These are phyloP conservation scores for Crassisporium funariophilum DNA, from an alignment of 768 basidiomycete genomes.

Conservation along the genomic window DNA sequence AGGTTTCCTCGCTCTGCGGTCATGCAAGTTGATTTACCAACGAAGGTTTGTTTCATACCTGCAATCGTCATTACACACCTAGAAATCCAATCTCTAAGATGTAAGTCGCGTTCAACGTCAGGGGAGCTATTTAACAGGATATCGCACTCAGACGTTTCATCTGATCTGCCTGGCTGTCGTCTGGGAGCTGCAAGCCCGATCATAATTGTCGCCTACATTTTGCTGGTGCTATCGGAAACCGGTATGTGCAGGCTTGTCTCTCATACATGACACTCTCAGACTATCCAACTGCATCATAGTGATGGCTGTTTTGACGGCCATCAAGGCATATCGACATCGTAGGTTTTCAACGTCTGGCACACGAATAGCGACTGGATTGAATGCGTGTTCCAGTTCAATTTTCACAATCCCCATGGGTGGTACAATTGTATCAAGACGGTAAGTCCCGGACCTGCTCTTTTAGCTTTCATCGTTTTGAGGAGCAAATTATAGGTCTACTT, in stretches of 20 bases:
- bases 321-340: conserved; percentile 42
- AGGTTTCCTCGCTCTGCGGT: neutral
- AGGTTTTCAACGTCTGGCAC: conserved; percentile 15
- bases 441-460: neutral
- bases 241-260: conserved; percentile 27
- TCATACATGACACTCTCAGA: neutral
- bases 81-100: conserved; percentile 36
- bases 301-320: conserved; percentile 37
- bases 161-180: conserved; percentile 32
- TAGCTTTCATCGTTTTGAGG: neutral
- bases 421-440: conserved; percentile 44
- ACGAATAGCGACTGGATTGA: neutral
- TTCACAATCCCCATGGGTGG: conserved; percentile 37
- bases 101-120: conserved; percentile 20
- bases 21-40: neutral
- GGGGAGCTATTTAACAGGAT: too few species aligned
- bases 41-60: conserved; percentile 34
- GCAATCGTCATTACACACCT: conserved; percentile 32
- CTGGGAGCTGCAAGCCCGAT: conserved; percentile 35
- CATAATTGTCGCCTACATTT: conserved; percentile 40
- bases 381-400: conserved; percentile 29
- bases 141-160: conserved; percentile 20
- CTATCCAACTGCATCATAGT: conserved; percentile 23
- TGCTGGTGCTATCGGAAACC: conserved; percentile 41
- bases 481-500: conserved; percentile 31